Conservation (phyloP, 1,284 basidiomycete genomes). For the Lignosus rhinocerotis region DNA sequence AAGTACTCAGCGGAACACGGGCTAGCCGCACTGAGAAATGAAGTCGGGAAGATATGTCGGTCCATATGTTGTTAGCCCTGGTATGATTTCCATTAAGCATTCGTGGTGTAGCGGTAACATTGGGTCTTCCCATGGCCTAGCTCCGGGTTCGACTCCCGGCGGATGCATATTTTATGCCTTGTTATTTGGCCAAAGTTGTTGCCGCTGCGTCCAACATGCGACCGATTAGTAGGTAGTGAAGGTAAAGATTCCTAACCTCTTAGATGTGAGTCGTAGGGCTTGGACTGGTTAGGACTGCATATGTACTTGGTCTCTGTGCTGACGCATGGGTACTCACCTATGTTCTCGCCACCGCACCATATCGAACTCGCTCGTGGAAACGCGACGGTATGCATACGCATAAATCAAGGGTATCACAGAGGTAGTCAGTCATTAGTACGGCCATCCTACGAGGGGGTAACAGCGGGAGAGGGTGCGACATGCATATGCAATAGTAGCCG, state of each 20-base stretch:
- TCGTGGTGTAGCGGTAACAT: constrained; percentile 44
- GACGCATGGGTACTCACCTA: not conserved
- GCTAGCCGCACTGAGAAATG: too few relatives aligned
- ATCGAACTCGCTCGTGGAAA: not conserved
- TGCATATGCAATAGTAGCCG: too few relatives aligned
- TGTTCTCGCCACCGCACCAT: too few relatives aligned
- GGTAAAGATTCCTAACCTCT: not conserved
- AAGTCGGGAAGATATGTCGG: too few relatives aligned
- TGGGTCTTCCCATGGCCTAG: constrained; percentile 50
- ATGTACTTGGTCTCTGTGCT: not conserved
- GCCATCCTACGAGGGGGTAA: not conserved
- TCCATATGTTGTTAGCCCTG: too few relatives aligned
- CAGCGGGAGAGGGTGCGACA: not conserved
- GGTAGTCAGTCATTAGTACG: not conserved
- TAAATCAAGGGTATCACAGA: constrained; percentile 10
- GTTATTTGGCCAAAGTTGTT: not conserved
- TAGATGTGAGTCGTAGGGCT: not conserved
- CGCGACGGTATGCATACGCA: not conserved
- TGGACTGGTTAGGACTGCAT: not conserved
- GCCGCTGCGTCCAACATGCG: not conserved
- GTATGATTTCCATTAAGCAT: too few relatives aligned
- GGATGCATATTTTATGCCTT: constrained; percentile 38
- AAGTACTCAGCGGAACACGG: too few relatives aligned
- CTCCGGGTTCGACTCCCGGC: constrained; percentile 61
- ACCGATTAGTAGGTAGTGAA: too few relatives aligned